Evolutionary conservation across 495 filamentous ascomycete species (phyloP), one percentile per base, ranked within the genome.

Genomic region (Penicillium crystallinum): DNA sequence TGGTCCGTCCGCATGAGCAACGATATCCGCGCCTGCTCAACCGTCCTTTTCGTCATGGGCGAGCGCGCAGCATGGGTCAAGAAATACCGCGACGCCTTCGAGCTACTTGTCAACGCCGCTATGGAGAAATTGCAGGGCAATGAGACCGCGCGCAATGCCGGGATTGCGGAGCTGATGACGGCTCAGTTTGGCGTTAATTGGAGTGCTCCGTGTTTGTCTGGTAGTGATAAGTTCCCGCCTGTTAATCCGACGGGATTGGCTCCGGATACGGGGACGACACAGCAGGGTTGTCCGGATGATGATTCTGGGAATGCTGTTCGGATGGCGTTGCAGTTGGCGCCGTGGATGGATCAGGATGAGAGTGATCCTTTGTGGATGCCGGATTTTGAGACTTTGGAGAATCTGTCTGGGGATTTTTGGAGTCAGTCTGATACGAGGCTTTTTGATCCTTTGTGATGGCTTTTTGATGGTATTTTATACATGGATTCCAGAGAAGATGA

Each of bases 51-150:
- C 54, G 75, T 78, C 33, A 79, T 81, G 74, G 75, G 73, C 11
- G 78, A 81, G 54, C 70, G 77, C 36, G 75, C 75, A 9, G 65
- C 70, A 10, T 77, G 70, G 68, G 76, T 79, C 1, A 77, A 77
- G 49, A 75, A 78, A 43, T 79, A 79, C 66, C 74, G 78, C 27
- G 76, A 81, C 44, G 73, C 78, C 0, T 77, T 81, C 43, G 78
- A 81, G 40, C 58, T 75, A 0, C 68, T 81, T 2, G 77, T 81
- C 29, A 75, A 77, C 41, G 75, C 78, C 6, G 72, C 76, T 6
- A 80, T 80, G 75, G 76, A 81, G 49, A 78, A 77, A 41, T 56
- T 81, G 0, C 68, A 76, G 34, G 67, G 69, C 12, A 68, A 65
- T 37, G 66, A 76, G 41, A 63, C 59, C 0, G 65, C 67, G n/a